phyloP scores from a whole-genome alignment of 2,329 filamentous ascomycete genomes.

The Pleomassaria siparia region DNA sequence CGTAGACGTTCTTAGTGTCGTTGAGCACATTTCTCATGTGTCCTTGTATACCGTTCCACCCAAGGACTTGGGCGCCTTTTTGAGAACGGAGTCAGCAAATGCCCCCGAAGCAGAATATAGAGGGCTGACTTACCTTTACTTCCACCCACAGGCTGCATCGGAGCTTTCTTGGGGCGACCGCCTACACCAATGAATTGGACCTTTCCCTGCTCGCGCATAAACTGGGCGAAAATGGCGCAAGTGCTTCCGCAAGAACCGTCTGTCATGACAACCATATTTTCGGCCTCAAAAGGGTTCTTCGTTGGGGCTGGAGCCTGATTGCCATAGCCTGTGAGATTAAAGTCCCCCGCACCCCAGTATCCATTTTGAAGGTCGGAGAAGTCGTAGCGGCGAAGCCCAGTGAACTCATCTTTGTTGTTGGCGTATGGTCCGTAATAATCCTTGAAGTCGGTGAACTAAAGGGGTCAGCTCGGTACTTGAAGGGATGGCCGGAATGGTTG shows the following conservation, averaged over 20 bases:
- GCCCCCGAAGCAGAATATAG: too few species aligned
- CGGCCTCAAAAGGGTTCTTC: slow-evolving; percentile 29
- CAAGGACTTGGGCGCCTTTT: slow-evolving; percentile 32
- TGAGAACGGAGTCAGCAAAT: neutral
- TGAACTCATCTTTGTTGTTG: slow-evolving; percentile 31
- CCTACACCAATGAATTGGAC: slow-evolving; percentile 42
- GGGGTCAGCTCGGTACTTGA: too few species aligned
- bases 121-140: slow-evolving; percentile 32
- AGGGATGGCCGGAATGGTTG: too few species aligned
- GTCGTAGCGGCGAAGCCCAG: slow-evolving; percentile 41
- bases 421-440: slow-evolving; percentile 34
- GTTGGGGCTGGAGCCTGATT: slow-evolving; percentile 6
- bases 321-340: slow-evolving; percentile 9
- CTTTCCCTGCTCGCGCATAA: slow-evolving; percentile 44
- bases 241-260: slow-evolving; percentile 44
- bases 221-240: slow-evolving; percentile 45
- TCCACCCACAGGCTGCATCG: slow-evolving; percentile 44
- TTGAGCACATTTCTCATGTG: slow-evolving; percentile 4
- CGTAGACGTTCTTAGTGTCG: slow-evolving; percentile 6
- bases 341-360: neutral
- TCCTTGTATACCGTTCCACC: slow-evolving; percentile 2
- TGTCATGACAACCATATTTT: slow-evolving; percentile 37
- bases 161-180: slow-evolving; percentile 36
- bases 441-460: too few species aligned
- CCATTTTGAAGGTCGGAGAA: slow-evolving; percentile 4